Evolutionary conservation across 192 early-diverging fungal genomes (phyloP), one percentile per base, ranked within the genome.

Genomic region (Mortierella alpina): DNA sequence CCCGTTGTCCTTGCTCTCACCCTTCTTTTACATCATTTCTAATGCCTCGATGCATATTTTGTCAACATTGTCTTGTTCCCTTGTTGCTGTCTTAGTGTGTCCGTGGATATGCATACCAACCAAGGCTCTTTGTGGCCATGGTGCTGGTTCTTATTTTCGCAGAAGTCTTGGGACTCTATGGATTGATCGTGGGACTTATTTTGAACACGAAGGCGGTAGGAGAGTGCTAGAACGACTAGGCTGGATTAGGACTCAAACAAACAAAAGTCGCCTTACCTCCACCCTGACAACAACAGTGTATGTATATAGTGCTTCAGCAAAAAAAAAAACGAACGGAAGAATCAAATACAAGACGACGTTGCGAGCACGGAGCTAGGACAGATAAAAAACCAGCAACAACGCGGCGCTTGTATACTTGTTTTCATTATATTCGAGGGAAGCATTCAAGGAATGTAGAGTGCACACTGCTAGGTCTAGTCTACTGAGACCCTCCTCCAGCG

Each of bases 91-190:
- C 15, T 6, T 72, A 85, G 84, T 85, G 96, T 83, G 96, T 97
- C 48, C 86, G 96, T 58, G 95, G 92, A 45, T 93, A 94, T 68
- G 94, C 94, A 48, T 94, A 96, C 82, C 95, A 97, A 79, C 95
- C 94, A 39, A 87, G 89, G 72, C 88, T 98, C 60, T 97, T 96
- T 87, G 96, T 97, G 23, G 91, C 91, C 55, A 96, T 95, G 95
- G 93, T 94, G 70, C 87, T 99, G 80, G 97, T 99, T 66, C 92
- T 99, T 59, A 99, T 99, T 92, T 99, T 99, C 85, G 96, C 97
- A 68, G 98, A 99, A 90, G 98, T 99, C 9, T 88, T 99, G 81
- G 96, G 95, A 79, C 90, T 98, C 57, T 98, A 98, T 83, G 97
- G 97, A 31, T 88, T 99, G 46, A 98, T 98, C 82, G 97, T 99